Percentiles rank a stretch among this genome's conserved stretches.
Conservation (phyloP, 768 basidiomycete species). For the Boletus reticuloceps region DNA sequence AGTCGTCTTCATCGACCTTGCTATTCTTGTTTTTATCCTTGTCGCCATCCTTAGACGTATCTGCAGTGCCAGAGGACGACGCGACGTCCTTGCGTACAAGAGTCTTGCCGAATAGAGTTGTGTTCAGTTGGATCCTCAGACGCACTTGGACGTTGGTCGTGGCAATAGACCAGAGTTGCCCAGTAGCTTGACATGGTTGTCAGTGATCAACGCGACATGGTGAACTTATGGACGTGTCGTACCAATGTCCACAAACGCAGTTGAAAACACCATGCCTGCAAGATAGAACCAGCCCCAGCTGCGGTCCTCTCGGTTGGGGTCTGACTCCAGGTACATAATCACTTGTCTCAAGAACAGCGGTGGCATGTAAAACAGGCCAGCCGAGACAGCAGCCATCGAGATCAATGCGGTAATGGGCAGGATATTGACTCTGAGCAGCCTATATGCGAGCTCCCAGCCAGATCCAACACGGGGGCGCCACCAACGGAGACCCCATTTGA, state of each 20-base stretch:
- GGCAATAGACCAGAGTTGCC: slow-evolving; percentile 69
- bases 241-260: slow-evolving; percentile 43
- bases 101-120: slow-evolving; percentile 83
- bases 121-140: slow-evolving; percentile 74
- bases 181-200: slow-evolving; percentile 45
- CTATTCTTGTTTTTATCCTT: slow-evolving; percentile 14
- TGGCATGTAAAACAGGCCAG: slow-evolving; percentile 63
- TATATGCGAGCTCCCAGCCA: slow-evolving; percentile 64
- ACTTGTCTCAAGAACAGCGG: slow-evolving; percentile 60
- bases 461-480: slow-evolving; percentile 62
- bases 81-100: slow-evolving; percentile 83
- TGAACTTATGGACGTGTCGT: slow-evolving; percentile 14
- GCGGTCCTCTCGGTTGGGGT: slow-evolving; percentile 50
- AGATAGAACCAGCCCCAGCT: slow-evolving; percentile 78
- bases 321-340: slow-evolving; percentile 63
- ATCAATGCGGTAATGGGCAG: slow-evolving; percentile 40
- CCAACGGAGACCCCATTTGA: slow-evolving; percentile 49
- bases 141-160: slow-evolving; percentile 70
- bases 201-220: slow-evolving; percentile 1
- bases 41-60: slow-evolving; percentile 23
- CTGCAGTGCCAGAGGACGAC: slow-evolving; percentile 45
- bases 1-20: slow-evolving; percentile 46
- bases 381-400: slow-evolving; percentile 51
- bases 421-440: slow-evolving; percentile 57
- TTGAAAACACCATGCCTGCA: slow-evolving; percentile 48